Conservation (phyloP, 1,139 yeast genomes). For the Zygosaccharomyces sapae region DNA sequence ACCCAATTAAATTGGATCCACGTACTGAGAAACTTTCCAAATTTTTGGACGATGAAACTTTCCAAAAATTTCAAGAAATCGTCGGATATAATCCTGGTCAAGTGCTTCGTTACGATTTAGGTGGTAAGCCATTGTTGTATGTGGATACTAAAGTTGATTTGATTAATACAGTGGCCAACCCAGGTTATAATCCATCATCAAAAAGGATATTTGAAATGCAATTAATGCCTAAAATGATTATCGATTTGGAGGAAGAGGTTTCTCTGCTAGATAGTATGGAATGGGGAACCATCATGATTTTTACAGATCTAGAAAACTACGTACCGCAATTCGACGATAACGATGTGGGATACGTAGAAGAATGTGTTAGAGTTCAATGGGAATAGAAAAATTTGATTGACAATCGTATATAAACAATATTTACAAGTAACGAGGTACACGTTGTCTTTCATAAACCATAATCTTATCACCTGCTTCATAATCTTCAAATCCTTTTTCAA, state of each 20-base stretch:
- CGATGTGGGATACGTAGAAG: slow-evolving; percentile 80
- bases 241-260: slow-evolving; percentile 62
- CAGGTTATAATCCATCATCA: slow-evolving; percentile 57
- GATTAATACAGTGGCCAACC: slow-evolving; percentile 28
- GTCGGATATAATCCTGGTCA: slow-evolving; percentile 82
- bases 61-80: slow-evolving; percentile 70
- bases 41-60: slow-evolving; percentile 69
- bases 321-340: slow-evolving; percentile 56
- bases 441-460: slow-evolving; percentile 67
- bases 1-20: slow-evolving; percentile 36
- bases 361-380: slow-evolving; percentile 96
- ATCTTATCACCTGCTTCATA: slow-evolving; percentile 74
- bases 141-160: slow-evolving; percentile 46
- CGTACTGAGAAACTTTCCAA: slow-evolving; percentile 40
- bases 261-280: slow-evolving; percentile 77
- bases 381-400: slow-evolving; percentile 41
- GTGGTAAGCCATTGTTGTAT: slow-evolving; percentile 71
- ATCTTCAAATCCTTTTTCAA: slow-evolving; percentile 60
- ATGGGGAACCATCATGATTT: slow-evolving; percentile 92
- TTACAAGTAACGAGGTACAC: slow-evolving; percentile 64
- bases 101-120: slow-evolving; percentile 74
- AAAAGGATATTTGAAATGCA: slow-evolving; percentile 75
- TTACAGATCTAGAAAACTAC: slow-evolving; percentile 72
- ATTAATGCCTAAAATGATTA: slow-evolving; percentile 87
- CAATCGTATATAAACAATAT: slow-evolving; percentile 9